Percentiles rank a stretch among this genome's conserved stretches.
phyloP scores from a whole-genome alignment of 2,329 filamentous ascomycete species.

The Scopulariopsis brevicaulis region DNA sequence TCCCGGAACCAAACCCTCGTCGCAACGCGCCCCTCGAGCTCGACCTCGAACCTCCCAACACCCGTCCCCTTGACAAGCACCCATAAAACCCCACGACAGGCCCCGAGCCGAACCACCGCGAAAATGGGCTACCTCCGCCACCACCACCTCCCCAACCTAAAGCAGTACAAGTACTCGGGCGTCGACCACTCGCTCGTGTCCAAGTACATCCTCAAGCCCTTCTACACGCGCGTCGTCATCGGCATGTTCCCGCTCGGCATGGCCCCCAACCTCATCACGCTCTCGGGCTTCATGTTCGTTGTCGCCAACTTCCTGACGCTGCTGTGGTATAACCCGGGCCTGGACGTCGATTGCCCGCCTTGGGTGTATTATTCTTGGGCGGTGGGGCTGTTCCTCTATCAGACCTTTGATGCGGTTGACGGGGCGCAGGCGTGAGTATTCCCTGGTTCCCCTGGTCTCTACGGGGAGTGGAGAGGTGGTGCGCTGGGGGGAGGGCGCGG shows the following conservation, averaged over 20 bases:
- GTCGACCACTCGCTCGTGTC: conserved; percentile 87
- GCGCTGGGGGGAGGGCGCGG: neutral
- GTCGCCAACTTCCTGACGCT: conserved; percentile 81
- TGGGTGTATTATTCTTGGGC: conserved; percentile 97
- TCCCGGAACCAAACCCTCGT: too few relatives aligned
- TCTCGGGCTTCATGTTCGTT: conserved; percentile 84
- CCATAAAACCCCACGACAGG: neutral
- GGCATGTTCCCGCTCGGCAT: conserved; percentile 91
- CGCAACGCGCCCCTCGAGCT: too few relatives aligned
- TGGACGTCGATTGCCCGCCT: conserved; percentile 83
- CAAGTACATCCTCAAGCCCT: conserved; percentile 91
- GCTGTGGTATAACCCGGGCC: conserved; percentile 89
- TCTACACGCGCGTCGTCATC: conserved; percentile 92
- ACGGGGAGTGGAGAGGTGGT: neutral
- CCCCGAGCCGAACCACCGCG: neutral
- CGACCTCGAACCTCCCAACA: neutral
- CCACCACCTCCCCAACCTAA: conserved; percentile 75
- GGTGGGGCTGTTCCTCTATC: conserved; percentile 82
- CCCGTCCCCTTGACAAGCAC: neutral
- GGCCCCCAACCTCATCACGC: conserved; percentile 81
- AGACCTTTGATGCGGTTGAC: conserved; percentile 97
- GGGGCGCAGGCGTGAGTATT: conserved; percentile 73
- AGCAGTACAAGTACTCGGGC: conserved; percentile 88
- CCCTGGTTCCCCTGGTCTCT: conserved; percentile 10
- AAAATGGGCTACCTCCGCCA: conserved; percentile 93